Evolutionary conservation across 108 stramenopile species (phyloP).

Genomic region (Nannochloropsis granulata): DNA sequence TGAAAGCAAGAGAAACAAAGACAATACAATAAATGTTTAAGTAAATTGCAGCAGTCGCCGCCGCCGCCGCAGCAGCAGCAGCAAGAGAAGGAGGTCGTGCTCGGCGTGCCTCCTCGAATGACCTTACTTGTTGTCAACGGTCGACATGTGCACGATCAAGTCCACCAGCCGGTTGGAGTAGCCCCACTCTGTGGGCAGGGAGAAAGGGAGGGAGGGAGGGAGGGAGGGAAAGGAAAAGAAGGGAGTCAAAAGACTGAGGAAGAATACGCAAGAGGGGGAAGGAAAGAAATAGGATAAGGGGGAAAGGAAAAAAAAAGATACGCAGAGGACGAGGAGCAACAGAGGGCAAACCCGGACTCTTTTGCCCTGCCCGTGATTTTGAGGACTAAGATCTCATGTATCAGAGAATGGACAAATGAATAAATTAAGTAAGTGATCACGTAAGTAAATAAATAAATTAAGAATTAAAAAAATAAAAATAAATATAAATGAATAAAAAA

Average conservation of each 20-base stretch:
- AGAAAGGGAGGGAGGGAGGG: neutral
- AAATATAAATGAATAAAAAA: neutral
- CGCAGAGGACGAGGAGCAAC: too few species aligned
- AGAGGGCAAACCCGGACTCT: too few species aligned
- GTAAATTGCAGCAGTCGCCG: too few species aligned
- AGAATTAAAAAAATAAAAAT: neutral
- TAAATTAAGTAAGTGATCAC: neutral
- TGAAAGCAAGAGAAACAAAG: too few species aligned
- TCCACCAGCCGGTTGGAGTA: conserved; percentile 39
- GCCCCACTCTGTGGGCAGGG: conserved; percentile 31
- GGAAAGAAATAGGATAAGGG: neutral
- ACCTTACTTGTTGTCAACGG: conserved; percentile 13
- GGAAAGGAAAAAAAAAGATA: neutral
- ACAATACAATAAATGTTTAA: too few species aligned
- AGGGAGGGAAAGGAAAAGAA: neutral
- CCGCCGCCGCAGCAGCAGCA: too few species aligned
- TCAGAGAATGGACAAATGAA: neutral
- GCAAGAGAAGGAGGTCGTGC: too few species aligned
- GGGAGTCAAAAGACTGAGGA: neutral
- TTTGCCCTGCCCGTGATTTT: too few species aligned
- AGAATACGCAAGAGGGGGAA: neutral
- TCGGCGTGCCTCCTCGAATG: too few species aligned
- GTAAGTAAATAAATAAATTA: neutral
- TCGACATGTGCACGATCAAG: conserved; percentile 28
- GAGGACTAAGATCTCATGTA: too few species aligned